These are phyloP conservation scores for Kitagawia praeruptora DNA, from an alignment of 129 eudicot species.

Conservation along the genomic window DNA sequence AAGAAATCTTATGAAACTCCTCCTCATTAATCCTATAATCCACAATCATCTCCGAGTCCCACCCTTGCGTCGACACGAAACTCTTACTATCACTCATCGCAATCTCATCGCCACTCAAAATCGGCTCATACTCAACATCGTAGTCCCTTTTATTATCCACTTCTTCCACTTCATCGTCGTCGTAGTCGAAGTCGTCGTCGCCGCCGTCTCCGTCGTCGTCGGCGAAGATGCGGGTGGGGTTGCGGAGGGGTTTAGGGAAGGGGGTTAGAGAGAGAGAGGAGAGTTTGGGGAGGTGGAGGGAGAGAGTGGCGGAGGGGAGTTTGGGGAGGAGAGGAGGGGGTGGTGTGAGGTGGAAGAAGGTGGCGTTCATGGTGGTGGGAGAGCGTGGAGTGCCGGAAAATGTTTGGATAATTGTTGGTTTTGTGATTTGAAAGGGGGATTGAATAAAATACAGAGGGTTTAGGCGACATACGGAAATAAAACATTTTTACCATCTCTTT, in stretches of 20 bases:
- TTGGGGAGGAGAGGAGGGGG: conserved; percentile 25
- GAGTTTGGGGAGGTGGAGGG: conserved; percentile 5
- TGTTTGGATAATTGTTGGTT: background rate
- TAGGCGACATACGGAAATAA: too few species aligned
- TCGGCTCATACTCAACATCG: conserved; percentile 64
- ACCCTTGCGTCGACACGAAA: conserved; percentile 67
- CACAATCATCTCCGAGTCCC: conserved; percentile 76
- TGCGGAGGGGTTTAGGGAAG: conserved; percentile 10
- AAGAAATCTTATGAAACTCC: conserved; percentile 74
- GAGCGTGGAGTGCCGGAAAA: background rate
- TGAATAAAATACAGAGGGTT: too few species aligned
- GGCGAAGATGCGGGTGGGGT: conserved; percentile 47
- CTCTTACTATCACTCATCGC: conserved; percentile 53
- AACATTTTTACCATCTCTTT: too few species aligned
- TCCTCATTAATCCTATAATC: conserved; percentile 88
- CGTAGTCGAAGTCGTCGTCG: conserved; percentile 46
- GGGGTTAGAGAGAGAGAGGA: conserved; percentile 14
- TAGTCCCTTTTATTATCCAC: conserved; percentile 75
- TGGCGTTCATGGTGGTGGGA: conserved; percentile 28
- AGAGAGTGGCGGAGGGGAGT: conserved; percentile 25
- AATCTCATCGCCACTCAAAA: conserved; percentile 35
- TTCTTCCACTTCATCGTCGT: conserved; percentile 82
- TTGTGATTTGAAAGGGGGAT: background rate
- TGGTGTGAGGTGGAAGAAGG: conserved; percentile 35
- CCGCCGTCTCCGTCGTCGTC: conserved; percentile 57